Base-by-base conservation (phyloP, 2,329 filamentous ascomycete species). In the Hypomyces rosellus region DNA sequence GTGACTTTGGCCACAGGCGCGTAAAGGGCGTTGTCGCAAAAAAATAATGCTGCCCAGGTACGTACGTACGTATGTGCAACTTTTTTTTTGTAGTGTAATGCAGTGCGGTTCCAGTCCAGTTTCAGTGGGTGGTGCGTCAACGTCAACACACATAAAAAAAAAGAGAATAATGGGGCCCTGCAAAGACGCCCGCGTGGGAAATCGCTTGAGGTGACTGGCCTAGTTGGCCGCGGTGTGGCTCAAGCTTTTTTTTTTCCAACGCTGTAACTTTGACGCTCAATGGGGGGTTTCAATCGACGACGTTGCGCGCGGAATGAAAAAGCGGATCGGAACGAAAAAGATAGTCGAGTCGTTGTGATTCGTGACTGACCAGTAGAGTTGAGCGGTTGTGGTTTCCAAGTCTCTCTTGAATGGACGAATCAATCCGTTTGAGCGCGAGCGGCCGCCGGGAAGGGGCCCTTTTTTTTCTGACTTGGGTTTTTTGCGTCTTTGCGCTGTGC, bases 391-490 rank as follows among this genome's bases (percentile, higher is more conserved):
- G 47, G 16, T 16, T 41, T 41, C 38, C 7, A 41, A 20, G 43
- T 45, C 44, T 38, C 16, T 48, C 52, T 46, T 44, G 52, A 45
- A 34, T 41, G 44, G 54, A 41, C 53, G 54, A 56, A 54, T 56
- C 38, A 41, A 41, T 41, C 54, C 61, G 59, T 58, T 58, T 57
- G 57, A 54, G 50, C 49, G 53, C 50, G 51, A 52, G 48, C 52
- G 49, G 52, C 54, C 53, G 46, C 48, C 20, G 50, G 50, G 50
- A 52, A 49, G 49, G 51, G 47, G 50, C 46, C 52, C 48, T 43
- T 48, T 46, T 56, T 54, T 56, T 53, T 53, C 44, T 52, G 25
- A 16, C 36, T 38, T 12, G 36, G 14, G 54, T 51, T 53, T 53
- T 45, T 58, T 57, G 15, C 13, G 12, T 16, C 54, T 55, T 53